These are phyloP conservation scores for Naganishia kalamii DNA, from an alignment of 768 basidiomycete genomes.

Conservation along the genomic window DNA sequence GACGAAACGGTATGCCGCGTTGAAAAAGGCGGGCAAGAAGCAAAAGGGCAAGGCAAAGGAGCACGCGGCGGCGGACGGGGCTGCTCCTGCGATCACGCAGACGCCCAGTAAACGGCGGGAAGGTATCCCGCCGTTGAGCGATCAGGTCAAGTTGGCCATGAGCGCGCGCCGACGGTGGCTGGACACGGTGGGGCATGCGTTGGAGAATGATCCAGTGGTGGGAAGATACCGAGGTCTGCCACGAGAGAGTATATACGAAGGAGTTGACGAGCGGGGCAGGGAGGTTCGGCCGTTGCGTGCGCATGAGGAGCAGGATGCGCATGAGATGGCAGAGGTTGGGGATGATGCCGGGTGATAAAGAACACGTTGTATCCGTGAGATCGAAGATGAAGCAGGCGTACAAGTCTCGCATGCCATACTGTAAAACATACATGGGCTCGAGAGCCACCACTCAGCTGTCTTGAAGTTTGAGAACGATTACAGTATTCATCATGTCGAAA, in stretches of 20 bases:
- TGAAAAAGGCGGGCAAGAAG: slow-evolving; percentile 52
- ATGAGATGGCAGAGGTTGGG: not conserved
- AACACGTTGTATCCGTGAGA: no score
- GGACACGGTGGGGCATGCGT: slow-evolving; percentile 64
- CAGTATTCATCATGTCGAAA: no score
- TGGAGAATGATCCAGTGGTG: slow-evolving; percentile 65
- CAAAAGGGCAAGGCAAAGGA: slow-evolving; percentile 66
- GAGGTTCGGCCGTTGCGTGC: not conserved
- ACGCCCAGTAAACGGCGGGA: slow-evolving; percentile 38
- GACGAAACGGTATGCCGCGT: slow-evolving; percentile 56
- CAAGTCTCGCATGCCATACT: no score
- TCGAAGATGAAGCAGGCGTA: no score
- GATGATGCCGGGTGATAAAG: not conserved
- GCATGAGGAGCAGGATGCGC: not conserved
- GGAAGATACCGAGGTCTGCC: slow-evolving; percentile 74
- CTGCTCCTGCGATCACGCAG: slow-evolving; percentile 32
- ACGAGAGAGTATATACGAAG: slow-evolving; percentile 65
- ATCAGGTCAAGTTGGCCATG: slow-evolving; percentile 53
- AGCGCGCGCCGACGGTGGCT: slow-evolving; percentile 74
- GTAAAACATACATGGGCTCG: no score
- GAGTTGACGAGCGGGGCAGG: slow-evolving; percentile 48
- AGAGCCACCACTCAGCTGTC: no score
- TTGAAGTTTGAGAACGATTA: no score
- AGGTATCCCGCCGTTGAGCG: slow-evolving; percentile 31
- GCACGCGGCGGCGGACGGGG: slow-evolving; percentile 30